A percentile compares a stretch with the other conserved stretches of the same genome.
phyloP scores from a whole-genome alignment of 345 rosid genomes.

The Citrus inodora region DNA sequence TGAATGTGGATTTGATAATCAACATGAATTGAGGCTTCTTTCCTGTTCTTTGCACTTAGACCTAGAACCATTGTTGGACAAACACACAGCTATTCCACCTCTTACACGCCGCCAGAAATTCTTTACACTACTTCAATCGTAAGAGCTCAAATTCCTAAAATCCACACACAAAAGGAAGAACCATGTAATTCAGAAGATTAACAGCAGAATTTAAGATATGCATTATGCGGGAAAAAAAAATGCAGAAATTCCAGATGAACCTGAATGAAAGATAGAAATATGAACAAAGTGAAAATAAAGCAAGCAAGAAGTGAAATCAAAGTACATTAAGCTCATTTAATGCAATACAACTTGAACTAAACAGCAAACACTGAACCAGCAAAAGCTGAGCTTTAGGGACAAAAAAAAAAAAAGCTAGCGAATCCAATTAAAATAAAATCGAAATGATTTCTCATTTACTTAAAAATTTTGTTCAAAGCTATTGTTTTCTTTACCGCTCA shows the following conservation, averaged over 20 bases:
- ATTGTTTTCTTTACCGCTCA: background rate
- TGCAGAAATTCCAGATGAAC: background rate
- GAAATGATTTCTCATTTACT: background rate
- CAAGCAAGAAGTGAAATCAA: background rate
- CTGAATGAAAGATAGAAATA: background rate
- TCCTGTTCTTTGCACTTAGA: conserved; percentile 53
- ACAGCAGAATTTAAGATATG: background rate
- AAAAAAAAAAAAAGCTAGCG: background rate
- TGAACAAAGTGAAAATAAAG: background rate
- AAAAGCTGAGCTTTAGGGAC: background rate
- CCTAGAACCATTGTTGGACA: conserved; percentile 62
- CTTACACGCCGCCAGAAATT: background rate
- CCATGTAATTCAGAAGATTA: background rate
- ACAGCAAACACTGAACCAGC: background rate
- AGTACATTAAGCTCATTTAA: background rate
- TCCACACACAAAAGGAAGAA: background rate
- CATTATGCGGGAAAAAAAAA: background rate
- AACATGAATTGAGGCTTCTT: conserved; percentile 47
- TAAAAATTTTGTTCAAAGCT: no score
- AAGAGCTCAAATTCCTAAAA: conserved; percentile 17
- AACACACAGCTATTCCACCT: conserved; percentile 13
- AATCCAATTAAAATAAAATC: background rate
- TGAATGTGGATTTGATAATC: conserved; percentile 66
- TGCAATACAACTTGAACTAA: conserved; percentile 4
- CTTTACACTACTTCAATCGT: background rate